Conservation (phyloP, 139 green algal species). For the Micractinium conductrix region DNA sequence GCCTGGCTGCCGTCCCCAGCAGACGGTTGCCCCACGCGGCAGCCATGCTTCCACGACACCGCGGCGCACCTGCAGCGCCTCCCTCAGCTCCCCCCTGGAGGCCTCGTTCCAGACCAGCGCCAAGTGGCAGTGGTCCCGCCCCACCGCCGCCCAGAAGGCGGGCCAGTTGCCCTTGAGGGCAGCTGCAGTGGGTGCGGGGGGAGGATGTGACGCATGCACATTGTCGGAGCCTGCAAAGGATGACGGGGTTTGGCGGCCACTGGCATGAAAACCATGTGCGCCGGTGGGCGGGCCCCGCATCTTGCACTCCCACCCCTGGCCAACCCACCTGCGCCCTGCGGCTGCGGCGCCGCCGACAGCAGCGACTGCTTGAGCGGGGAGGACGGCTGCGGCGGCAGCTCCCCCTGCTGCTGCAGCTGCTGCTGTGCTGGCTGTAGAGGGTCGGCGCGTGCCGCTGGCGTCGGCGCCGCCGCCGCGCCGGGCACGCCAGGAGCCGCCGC, state of each 20-base stretch:
- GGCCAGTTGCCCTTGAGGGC: slow-evolving; percentile 80
- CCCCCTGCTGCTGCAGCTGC: neutral
- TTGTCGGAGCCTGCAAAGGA: too few relatives aligned
- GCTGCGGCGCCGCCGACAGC: neutral
- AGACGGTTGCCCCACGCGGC: too few relatives aligned
- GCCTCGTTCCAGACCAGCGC: slow-evolving; percentile 92
- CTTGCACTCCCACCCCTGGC: neutral
- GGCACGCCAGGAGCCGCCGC: neutral
- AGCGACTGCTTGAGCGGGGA: neutral
- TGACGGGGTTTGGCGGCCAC: too few relatives aligned
- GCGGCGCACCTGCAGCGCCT: slow-evolving; percentile 79
- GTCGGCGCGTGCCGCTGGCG: neutral
- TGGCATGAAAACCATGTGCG: too few relatives aligned
- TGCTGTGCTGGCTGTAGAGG: neutral
- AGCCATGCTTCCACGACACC: too few relatives aligned
- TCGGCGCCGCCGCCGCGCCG: neutral
- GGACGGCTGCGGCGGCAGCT: neutral
- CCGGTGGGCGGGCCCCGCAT: neutral
- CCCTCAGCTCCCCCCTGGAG: slow-evolving; percentile 81
- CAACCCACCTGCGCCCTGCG: neutral
- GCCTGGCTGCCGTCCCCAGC: too few relatives aligned
- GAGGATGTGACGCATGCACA: too few relatives aligned
- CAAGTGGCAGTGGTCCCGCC: slow-evolving; percentile 79
- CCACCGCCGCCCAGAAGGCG: slow-evolving; percentile 76
- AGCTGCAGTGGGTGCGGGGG: neutral